Evolutionary conservation across 495 filamentous ascomycete species (phyloP).

Genomic region (Podospora australis): DNA sequence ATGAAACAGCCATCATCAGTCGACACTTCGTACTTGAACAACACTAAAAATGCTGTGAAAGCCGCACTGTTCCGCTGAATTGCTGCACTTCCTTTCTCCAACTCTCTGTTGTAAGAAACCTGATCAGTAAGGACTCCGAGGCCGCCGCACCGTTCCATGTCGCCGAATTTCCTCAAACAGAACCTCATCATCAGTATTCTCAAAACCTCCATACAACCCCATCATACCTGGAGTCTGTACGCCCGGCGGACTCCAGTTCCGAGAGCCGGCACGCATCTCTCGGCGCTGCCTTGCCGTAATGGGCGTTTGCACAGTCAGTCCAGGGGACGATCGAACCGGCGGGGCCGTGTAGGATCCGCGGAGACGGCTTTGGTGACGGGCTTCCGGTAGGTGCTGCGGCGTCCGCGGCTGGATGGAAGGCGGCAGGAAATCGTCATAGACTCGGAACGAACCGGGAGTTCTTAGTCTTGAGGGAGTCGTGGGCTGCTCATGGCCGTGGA

Average conservation of each 20-base stretch:
- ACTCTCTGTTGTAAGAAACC: too few species aligned
- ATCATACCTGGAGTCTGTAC: constrained; percentile 33
- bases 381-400: constrained; percentile 46
- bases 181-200: constrained; percentile 39
- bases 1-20: too few species aligned
- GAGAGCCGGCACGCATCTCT: constrained; percentile 6
- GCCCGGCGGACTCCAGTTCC: constrained; percentile 30
- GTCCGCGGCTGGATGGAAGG: constrained; percentile 50
- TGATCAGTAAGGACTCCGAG: not conserved
- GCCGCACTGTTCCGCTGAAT: too few species aligned
- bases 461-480: not conserved
- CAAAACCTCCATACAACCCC: constrained; percentile 41
- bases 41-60: too few species aligned
- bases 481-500: not conserved
- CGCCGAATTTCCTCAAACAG: constrained; percentile 23
- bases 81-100: too few species aligned
- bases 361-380: constrained; percentile 42
- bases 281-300: constrained; percentile 10
- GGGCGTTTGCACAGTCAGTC: constrained; percentile 11
- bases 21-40: too few species aligned
- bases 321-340: constrained; percentile 13
- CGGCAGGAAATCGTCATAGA: constrained; percentile 48
- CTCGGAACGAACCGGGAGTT: constrained; percentile 20
- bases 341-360: constrained; percentile 40
- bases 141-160: not conserved